Conservation (phyloP, 2,329 filamentous ascomycete genomes). For the Gaeumannomyces sp. region DNA sequence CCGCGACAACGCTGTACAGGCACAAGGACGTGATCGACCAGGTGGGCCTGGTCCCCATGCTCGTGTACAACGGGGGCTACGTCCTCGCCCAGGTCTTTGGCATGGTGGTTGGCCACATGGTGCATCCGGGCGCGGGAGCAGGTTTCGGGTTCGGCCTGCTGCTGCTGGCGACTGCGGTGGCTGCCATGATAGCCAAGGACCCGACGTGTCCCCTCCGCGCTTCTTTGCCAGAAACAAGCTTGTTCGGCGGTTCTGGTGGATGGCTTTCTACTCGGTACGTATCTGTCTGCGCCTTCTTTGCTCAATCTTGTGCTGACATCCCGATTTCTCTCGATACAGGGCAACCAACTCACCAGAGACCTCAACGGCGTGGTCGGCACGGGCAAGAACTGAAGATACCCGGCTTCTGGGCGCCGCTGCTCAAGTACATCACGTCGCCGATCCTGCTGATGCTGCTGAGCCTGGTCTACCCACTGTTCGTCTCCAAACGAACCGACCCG, state of each 20-base stretch:
- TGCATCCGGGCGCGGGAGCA: not conserved
- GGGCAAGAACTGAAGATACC: not conserved
- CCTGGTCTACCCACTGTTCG: slow-evolving; percentile 1
- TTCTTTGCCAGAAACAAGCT: not conserved
- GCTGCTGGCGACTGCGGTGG: not conserved
- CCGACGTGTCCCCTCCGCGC: not conserved
- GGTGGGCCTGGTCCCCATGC: not conserved
- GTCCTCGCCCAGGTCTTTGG: slow-evolving; percentile 2
- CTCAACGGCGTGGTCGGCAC: not conserved
- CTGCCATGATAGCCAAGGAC: not conserved
- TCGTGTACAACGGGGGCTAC: not conserved
- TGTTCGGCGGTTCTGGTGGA: slow-evolving; percentile 1
- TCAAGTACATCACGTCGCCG: slow-evolving; percentile 3
- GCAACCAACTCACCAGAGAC: slow-evolving; percentile 2
- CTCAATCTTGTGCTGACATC: not conserved
- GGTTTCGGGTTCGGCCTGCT: slow-evolving; percentile 1
- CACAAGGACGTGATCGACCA: not conserved
- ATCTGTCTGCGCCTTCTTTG: not conserved
- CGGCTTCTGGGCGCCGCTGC: not conserved
- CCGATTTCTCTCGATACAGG: not conserved
- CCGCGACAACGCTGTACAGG: slow-evolving; percentile 1
- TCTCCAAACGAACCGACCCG: not conserved
- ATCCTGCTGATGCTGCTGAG: not conserved
- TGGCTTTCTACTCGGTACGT: slow-evolving; percentile 2
- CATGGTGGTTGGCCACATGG: not conserved